Evolutionary conservation across 148 eudicot species (phyloP).

Genomic region (Persicaria maculosa): DNA sequence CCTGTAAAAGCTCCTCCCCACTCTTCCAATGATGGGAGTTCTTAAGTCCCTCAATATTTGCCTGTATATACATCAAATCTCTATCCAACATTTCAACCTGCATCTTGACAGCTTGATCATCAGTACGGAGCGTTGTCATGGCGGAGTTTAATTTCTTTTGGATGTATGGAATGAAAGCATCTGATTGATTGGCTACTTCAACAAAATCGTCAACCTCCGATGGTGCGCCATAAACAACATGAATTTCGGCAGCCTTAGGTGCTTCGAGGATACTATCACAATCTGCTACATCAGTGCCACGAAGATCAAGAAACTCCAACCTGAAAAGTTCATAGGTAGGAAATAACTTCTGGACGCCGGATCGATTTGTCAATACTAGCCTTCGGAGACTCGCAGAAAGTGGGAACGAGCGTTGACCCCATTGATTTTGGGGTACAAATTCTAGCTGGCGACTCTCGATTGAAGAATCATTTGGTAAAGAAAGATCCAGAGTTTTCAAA

Average conservation of each 20-base stretch:
- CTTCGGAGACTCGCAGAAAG: background rate
- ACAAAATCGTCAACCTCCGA: rapidly evolving
- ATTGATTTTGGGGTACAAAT: background rate
- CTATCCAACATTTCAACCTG: background rate
- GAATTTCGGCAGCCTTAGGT: background rate
- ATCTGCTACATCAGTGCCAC: background rate
- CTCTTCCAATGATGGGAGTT: background rate
- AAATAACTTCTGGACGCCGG: background rate
- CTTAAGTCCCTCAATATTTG: background rate
- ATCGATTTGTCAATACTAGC: background rate
- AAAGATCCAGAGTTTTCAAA: background rate
- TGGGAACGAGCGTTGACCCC: too few relatives aligned
- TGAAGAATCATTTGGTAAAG: background rate
- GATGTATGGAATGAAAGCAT: background rate
- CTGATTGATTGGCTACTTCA: rapidly evolving
- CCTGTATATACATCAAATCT: background rate
- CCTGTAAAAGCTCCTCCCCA: background rate
- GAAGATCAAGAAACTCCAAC: background rate
- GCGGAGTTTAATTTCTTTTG: background rate
- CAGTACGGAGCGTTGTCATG: background rate
- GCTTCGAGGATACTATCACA: background rate
- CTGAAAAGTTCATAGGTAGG: background rate
- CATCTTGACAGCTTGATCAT: background rate
- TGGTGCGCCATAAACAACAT: background rate
- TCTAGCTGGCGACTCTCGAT: background rate